These are phyloP conservation scores for Strobilomyces echinocephalus DNA, from an alignment of 768 basidiomycete species.

Conservation along the genomic window DNA sequence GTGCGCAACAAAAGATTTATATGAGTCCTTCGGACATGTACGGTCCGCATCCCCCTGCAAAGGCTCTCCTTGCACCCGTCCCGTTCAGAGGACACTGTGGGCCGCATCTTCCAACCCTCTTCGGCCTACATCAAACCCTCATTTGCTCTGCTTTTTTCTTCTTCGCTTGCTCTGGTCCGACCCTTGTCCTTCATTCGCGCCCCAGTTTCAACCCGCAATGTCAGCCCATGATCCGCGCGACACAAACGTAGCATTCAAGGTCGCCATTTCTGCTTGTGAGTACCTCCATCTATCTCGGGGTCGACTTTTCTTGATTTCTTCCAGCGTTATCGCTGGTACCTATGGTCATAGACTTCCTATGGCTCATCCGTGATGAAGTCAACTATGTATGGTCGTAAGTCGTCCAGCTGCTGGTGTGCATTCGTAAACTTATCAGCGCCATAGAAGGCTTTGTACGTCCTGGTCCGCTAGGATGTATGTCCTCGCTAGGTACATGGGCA, in stretches of 20 bases:
- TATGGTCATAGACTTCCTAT: conserved; percentile 17
- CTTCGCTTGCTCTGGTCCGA: neutral
- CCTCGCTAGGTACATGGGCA: conserved; percentile 12
- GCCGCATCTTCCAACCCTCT: neutral
- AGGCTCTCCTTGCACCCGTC: neutral
- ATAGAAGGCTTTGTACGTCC: conserved; percentile 7
- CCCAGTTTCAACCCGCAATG: neutral
- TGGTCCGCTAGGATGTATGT: conserved; percentile 12
- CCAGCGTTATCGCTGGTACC: conserved; percentile 2
- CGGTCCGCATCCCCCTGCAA: too few relatives aligned
- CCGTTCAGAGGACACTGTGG: neutral
- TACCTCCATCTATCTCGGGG: neutral
- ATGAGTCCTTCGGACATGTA: neutral
- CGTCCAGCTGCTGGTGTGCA: too few relatives aligned
- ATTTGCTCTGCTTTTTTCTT: neutral
- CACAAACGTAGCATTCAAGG: conserved; percentile 2
- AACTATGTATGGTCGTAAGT: conserved; percentile 22
- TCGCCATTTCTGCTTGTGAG: conserved; percentile 15
- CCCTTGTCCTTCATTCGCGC: conserved; percentile 3
- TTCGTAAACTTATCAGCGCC: neutral
- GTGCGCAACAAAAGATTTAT: neutral
- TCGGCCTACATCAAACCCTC: neutral
- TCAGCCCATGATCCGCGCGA: neutral
- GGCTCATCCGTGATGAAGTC: conserved; percentile 12
- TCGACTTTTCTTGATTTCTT: neutral